Evolutionary conservation across 441 rosid genomes (phyloP).

Genomic region (Erodium chrysanthum): DNA sequence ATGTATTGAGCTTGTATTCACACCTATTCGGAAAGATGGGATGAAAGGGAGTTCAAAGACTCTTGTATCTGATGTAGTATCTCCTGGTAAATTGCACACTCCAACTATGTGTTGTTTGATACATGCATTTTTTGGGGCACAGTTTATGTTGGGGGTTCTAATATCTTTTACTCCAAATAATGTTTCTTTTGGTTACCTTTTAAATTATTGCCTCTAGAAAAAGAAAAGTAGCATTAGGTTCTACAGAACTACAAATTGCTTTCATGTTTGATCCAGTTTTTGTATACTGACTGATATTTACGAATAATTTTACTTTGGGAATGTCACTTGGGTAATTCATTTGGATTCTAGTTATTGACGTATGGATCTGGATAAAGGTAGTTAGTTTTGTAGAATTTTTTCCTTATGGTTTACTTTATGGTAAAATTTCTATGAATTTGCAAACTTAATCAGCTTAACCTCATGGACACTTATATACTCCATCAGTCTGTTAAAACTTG

Average conservation of each 20-base stretch:
- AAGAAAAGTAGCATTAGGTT: neutral
- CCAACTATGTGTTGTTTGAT: constrained; percentile 10
- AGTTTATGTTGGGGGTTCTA: neutral
- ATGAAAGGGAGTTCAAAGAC: constrained; percentile 54
- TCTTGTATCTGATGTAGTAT: constrained; percentile 51
- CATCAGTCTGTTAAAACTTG: too few species aligned
- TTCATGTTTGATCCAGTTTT: too few species aligned
- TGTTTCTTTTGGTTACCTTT: neutral
- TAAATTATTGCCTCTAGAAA: neutral
- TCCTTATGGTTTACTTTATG: neutral
- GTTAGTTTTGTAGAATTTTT: too few species aligned
- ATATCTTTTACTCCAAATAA: neutral
- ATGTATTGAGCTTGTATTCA: constrained; percentile 67
- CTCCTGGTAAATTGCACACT: constrained; percentile 53
- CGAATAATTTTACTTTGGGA: too few species aligned
- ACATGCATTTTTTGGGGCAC: neutral
- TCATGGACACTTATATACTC: too few species aligned
- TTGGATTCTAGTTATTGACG: too few species aligned
- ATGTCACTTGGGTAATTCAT: too few species aligned
- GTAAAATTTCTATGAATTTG: too few species aligned
- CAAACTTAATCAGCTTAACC: too few species aligned
- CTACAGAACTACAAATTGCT: neutral
- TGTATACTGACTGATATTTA: too few species aligned
- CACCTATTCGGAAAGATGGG: constrained; percentile 86
- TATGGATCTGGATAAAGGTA: too few species aligned